Percentiles rank a stretch among this genome's conserved stretches.
These are phyloP conservation scores for Lupinus albus DNA, from an alignment of 306 rosid genomes.

Conservation along the genomic window DNA sequence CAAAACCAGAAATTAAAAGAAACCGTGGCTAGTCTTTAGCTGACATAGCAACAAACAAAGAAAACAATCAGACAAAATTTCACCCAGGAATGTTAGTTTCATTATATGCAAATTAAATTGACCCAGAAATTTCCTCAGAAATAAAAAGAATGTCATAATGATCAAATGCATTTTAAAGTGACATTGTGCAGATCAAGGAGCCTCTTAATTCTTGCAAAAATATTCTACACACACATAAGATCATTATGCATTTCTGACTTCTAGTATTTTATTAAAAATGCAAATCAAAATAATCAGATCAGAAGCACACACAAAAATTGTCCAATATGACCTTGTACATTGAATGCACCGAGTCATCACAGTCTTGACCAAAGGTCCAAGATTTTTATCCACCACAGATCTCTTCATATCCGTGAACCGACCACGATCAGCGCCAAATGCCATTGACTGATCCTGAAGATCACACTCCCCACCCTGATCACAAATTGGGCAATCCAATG, in stretches of 20 bases:
- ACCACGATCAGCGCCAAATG: constrained; percentile 98
- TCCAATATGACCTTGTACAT: constrained; percentile 76
- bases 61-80: constrained; percentile 28
- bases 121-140: not conserved
- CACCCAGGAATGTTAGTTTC: constrained; percentile 4
- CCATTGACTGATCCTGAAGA: constrained; percentile 99
- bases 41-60: constrained; percentile 4
- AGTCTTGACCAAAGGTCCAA: constrained; percentile 97
- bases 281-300: constrained; percentile 24
- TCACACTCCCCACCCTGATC: constrained; percentile 99
- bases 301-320: not conserved
- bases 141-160: constrained; percentile 4
- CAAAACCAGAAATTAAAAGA: constrained; percentile 22
- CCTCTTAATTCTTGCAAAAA: constrained; percentile 18
- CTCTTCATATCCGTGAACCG: constrained; percentile 97
- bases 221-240: constrained; percentile 16
- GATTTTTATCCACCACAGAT: constrained; percentile 96
- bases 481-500: constrained; percentile 98
- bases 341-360: constrained; percentile 99
- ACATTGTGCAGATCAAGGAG: constrained; percentile 3
- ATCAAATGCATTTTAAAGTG: constrained; percentile 21
- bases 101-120: constrained; percentile 30
- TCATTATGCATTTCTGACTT: constrained; percentile 24
- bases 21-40: constrained; percentile 1
- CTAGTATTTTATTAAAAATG: constrained; percentile 18